These are phyloP conservation scores for Kuraishia borneana DNA, from an alignment of 805 yeast genomes.

Conservation along the genomic window DNA sequence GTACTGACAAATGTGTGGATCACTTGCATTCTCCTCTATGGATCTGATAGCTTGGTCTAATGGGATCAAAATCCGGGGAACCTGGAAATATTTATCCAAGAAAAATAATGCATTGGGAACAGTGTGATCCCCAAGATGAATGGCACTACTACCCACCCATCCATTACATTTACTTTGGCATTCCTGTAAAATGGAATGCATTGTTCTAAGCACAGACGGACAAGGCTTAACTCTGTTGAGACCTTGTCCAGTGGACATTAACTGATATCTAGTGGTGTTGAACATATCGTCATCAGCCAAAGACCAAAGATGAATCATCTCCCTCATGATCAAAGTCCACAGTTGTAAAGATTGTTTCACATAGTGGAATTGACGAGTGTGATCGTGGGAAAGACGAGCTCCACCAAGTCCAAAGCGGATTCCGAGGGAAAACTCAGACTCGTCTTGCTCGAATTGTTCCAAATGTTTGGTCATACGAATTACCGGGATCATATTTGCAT, in stretches of 20 bases:
- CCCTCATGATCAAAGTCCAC: slow-evolving; percentile 72
- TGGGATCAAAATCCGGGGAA: slow-evolving; percentile 68
- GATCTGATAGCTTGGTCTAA: slow-evolving; percentile 46
- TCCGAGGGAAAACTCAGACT: slow-evolving; percentile 37
- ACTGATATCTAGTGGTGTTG: slow-evolving; percentile 40
- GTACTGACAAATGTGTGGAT: slow-evolving; percentile 35
- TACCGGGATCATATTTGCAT: slow-evolving; percentile 60
- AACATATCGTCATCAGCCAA: slow-evolving; percentile 66
- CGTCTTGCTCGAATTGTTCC: slow-evolving; percentile 28
- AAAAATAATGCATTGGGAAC: slow-evolving; percentile 78
- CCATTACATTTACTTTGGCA: slow-evolving; percentile 50
- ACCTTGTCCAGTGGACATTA: slow-evolving; percentile 74
- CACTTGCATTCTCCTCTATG: slow-evolving; percentile 40
- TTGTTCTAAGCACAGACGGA: slow-evolving; percentile 55
- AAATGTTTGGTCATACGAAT: slow-evolving; percentile 46
- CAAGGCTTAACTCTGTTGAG: slow-evolving; percentile 66
- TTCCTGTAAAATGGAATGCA: slow-evolving; percentile 58
- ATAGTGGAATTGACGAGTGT: slow-evolving; percentile 60
- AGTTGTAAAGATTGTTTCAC: slow-evolving; percentile 64
- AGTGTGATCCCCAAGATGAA: slow-evolving; percentile 74
- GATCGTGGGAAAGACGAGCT: slow-evolving; percentile 64
- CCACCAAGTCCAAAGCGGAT: slow-evolving; percentile 59
- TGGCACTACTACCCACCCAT: slow-evolving; percentile 77
- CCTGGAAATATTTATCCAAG: slow-evolving; percentile 70
- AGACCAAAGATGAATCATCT: slow-evolving; percentile 69